Base-by-base conservation (phyloP, 192 early-diverging fungal species). In the Phycomyces blakesleeanus region DNA sequence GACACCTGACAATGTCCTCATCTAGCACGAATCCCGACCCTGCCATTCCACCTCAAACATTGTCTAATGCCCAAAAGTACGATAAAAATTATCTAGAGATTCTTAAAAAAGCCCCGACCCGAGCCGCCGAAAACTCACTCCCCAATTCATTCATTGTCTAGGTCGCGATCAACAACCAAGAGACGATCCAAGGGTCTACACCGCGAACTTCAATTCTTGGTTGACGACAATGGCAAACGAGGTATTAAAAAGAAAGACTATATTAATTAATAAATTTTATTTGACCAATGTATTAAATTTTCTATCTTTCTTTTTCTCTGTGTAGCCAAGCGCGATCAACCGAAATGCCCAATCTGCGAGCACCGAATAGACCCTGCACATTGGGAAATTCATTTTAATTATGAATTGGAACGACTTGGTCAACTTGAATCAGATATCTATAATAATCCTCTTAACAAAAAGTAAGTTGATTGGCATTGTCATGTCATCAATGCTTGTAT, bases 341-440 rank as follows among this genome's bases (percentile, higher is more conserved):
- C 75, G 40, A 77, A 79, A 55, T 82, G 81, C 60, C 81, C 81
- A 3, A 73, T 82, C 20, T 82, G 81, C 56, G 62, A 66, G 20
- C 73, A 80, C 20, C 66, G 65, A 26, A 70, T 82, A 11, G 60
- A 72, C 0, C 71, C 69, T 29, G 61, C 57, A 1, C 68, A 82
- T 26, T 79, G 73, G 61, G 58, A 70, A 20, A 66, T 66, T 15
- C 83, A 84, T 67, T 84, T 83, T 56, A 51, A 67, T 6, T 74
- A 75, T 71, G 83, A 84, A 72, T 59, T 84, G 1, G 49, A 59
- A 5, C 64, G 70, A 22, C 37, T 84, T n/a, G 67, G 76, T n/a
- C 49, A 74, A 52, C 67, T 69, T 18, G 37, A 55, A 12, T 68
- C 72, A 0, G 34, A 57, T 14, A 51, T 53, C 5, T 52, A 40